These are phyloP conservation scores for Rasamsonia emersonii DNA, from an alignment of 2,329 filamentous ascomycete species.

Conservation along the genomic window DNA sequence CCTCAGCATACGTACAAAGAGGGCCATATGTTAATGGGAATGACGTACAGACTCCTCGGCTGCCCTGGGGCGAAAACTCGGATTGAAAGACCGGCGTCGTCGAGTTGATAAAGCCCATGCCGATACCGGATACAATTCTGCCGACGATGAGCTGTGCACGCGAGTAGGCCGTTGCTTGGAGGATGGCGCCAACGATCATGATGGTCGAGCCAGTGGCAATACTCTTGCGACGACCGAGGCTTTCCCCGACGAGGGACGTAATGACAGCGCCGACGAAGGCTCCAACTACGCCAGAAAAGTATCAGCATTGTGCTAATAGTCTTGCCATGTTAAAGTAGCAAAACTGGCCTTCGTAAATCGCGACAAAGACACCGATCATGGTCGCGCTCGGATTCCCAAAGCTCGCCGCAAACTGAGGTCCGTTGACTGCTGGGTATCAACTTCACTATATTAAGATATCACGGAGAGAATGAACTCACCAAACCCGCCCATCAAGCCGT, in stretches of 20 bases:
- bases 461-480: constrained; percentile 13
- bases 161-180: constrained; percentile 37
- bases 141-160: constrained; percentile 38
- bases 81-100: constrained; percentile 38
- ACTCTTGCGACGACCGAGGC: background rate
- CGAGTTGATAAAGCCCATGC: constrained; percentile 39
- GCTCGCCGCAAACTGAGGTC: constrained; percentile 12
- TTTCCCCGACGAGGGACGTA: background rate
- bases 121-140: constrained; percentile 40
- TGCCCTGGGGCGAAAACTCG: constrained; percentile 36
- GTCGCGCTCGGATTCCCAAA: constrained; percentile 33
- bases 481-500: constrained; percentile 37
- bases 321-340: background rate
- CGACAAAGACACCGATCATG: constrained; percentile 36
- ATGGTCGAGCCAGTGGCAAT: constrained; percentile 35
- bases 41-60: constrained; percentile 20
- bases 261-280: background rate
- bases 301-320: too few species aligned
- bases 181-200: constrained; percentile 37
- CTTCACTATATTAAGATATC: background rate
- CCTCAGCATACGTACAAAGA: too few species aligned
- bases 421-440: constrained; percentile 7
- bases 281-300: constrained; percentile 23
- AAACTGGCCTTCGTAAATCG: constrained; percentile 1
- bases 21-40: background rate